A percentile compares a stretch with the other conserved stretches of the same genome.
phyloP scores from a whole-genome alignment of 2,329 filamentous ascomycete species.

The Botryotinia convoluta region DNA sequence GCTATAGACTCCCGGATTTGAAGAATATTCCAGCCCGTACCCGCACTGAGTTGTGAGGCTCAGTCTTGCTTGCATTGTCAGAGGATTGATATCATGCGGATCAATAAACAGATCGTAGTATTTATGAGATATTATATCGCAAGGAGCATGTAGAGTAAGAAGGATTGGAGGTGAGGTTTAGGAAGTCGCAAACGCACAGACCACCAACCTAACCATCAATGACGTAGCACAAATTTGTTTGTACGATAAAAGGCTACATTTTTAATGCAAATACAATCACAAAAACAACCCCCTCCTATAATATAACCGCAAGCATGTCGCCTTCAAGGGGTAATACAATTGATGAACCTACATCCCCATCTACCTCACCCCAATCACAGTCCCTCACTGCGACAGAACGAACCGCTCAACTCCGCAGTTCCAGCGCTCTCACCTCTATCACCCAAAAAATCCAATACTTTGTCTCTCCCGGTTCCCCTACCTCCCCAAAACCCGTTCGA shows the following conservation, averaged over 20 bases:
- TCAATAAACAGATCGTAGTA: not conserved
- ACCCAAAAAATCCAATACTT: slow-evolving; percentile 36
- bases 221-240: slow-evolving; percentile 9
- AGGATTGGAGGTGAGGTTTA: not conserved
- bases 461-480: slow-evolving; percentile 31
- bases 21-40: not conserved
- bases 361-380: not conserved
- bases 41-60: not conserved
- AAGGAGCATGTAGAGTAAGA: not conserved
- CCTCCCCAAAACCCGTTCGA: slow-evolving; percentile 29
- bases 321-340: slow-evolving; percentile 24
- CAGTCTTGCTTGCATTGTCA: not conserved
- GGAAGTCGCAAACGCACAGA: not conserved
- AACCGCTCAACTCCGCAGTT: slow-evolving; percentile 33
- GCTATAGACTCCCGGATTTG: not conserved
- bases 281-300: not conserved
- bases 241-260: not conserved
- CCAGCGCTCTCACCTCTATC: slow-evolving; percentile 31
- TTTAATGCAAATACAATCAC: not conserved
- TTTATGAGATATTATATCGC: not conserved
- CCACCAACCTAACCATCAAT: slow-evolving; percentile 2
- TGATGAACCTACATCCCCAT: not conserved
- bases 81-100: too few species aligned
- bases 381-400: slow-evolving; percentile 29
- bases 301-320: slow-evolving; percentile 24